These are phyloP conservation scores for Sonneratia caseolaris DNA, from an alignment of 345 rosid genomes.

Conservation along the genomic window DNA sequence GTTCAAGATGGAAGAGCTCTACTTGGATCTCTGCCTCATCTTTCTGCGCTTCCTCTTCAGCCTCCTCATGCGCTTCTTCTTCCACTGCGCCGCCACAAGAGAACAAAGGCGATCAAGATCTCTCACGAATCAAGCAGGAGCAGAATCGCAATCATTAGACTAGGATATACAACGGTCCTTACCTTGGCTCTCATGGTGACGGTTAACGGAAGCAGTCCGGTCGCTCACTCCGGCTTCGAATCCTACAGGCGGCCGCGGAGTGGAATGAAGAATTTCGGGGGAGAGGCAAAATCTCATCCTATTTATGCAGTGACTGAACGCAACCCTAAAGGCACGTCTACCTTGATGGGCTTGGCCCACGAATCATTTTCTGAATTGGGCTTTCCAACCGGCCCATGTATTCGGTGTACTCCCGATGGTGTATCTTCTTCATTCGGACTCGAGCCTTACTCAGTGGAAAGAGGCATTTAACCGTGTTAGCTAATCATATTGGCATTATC, in stretches of 20 bases:
- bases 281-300: neutral
- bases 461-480: too few relatives aligned
- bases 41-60: constrained; percentile 99
- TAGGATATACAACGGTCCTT: neutral
- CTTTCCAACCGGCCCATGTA: neutral
- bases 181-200: constrained; percentile 87
- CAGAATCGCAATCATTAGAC: too few relatives aligned
- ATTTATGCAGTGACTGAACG: neutral
- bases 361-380: neutral
- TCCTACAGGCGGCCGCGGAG: constrained; percentile 4
- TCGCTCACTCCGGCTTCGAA: constrained; percentile 5
- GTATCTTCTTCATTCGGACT: too few relatives aligned
- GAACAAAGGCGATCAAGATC: neutral
- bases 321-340: neutral
- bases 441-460: too few relatives aligned
- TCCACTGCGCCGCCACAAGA: constrained; percentile 48
- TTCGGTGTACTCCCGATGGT: too few relatives aligned
- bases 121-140: neutral
- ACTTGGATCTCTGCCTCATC: constrained; percentile 99
- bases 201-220: neutral
- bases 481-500: too few relatives aligned
- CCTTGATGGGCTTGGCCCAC: neutral
- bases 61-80: constrained; percentile 99
- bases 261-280: neutral
- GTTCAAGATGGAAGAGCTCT: constrained; percentile 14